Evolutionary conservation across 1,284 basidiomycete species (phyloP).

Genomic region (Cerrena zonata): DNA sequence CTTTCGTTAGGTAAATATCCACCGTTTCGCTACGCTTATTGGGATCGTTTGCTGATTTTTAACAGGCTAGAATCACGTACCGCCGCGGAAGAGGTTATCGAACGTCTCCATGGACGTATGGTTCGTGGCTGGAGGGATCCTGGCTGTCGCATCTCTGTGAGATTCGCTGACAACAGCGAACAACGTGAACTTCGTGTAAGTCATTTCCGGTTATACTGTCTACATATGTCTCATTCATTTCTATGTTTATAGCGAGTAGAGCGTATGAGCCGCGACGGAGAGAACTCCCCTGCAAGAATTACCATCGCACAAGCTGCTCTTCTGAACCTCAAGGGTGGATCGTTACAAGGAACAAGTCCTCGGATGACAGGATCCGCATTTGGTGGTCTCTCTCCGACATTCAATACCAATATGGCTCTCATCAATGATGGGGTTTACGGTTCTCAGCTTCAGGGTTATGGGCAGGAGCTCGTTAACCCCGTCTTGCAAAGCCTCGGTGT

Average conservation of each 20-base stretch:
- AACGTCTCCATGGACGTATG: constrained; percentile 67
- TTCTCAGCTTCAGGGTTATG: neutral
- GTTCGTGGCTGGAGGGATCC: constrained; percentile 70
- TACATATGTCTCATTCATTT: neutral
- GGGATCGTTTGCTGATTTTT: constrained; percentile 1
- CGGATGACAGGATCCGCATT: constrained; percentile 12
- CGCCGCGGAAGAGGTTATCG: constrained; percentile 68
- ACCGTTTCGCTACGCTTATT: neutral
- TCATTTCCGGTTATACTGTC: constrained; percentile 9
- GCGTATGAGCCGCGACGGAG: constrained; percentile 46
- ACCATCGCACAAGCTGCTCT: constrained; percentile 73
- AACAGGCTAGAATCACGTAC: constrained; percentile 56
- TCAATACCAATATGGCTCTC: constrained; percentile 2
- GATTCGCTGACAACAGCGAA: constrained; percentile 64
- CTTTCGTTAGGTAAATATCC: constrained; percentile 57
- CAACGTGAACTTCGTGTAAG: constrained; percentile 42
- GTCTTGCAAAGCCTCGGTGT: neutral
- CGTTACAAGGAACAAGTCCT: constrained; percentile 23
- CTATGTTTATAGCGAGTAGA: constrained; percentile 27
- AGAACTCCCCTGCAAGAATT: constrained; percentile 53
- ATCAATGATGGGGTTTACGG: neutral
- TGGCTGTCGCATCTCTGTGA: constrained; percentile 65
- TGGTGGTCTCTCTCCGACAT: constrained; percentile 11
- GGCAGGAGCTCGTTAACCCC: neutral
- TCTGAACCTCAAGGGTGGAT: constrained; percentile 65